These are phyloP conservation scores for Aspergillus pseudoglaucus DNA, from an alignment of 2,329 filamentous ascomycete genomes.

Conservation along the genomic window DNA sequence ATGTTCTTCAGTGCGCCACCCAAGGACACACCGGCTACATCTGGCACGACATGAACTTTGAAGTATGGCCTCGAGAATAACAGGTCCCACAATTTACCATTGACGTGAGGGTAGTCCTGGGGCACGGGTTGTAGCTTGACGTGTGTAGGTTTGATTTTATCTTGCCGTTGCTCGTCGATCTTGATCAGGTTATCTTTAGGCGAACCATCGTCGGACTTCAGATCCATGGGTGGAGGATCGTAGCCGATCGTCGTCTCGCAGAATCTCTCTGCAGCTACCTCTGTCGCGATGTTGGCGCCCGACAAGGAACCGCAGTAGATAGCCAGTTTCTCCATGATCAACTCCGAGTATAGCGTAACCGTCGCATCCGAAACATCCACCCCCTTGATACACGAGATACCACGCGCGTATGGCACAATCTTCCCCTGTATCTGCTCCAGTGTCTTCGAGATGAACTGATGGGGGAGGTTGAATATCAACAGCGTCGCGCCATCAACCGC, in stretches of 20 bases:
- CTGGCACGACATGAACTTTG: constrained; percentile 80
- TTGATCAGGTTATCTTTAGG: constrained; percentile 38
- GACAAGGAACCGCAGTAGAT: constrained; percentile 92
- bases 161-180: constrained; percentile 48
- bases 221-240: constrained; percentile 79
- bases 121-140: constrained; percentile 66
- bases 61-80: constrained; percentile 93
- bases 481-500: constrained; percentile 59
- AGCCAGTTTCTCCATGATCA: constrained; percentile 75
- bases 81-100: constrained; percentile 69
- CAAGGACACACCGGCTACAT: constrained; percentile 47
- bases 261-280: constrained; percentile 88
- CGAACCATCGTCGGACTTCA: constrained; percentile 50
- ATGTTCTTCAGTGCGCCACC: constrained; percentile 91
- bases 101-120: constrained; percentile 69
- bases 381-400: constrained; percentile 92
- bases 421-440: constrained; percentile 71
- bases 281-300: constrained; percentile 84
- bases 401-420: constrained; percentile 78
- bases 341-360: constrained; percentile 80
- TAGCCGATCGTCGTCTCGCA: constrained; percentile 93
- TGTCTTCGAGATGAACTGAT: neutral
- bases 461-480: neutral
- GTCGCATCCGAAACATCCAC: constrained; percentile 79
- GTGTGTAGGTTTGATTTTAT: constrained; percentile 57